These are phyloP conservation scores for Lachancea waltii DNA, from an alignment of 805 yeast genomes.

Conservation along the genomic window DNA sequence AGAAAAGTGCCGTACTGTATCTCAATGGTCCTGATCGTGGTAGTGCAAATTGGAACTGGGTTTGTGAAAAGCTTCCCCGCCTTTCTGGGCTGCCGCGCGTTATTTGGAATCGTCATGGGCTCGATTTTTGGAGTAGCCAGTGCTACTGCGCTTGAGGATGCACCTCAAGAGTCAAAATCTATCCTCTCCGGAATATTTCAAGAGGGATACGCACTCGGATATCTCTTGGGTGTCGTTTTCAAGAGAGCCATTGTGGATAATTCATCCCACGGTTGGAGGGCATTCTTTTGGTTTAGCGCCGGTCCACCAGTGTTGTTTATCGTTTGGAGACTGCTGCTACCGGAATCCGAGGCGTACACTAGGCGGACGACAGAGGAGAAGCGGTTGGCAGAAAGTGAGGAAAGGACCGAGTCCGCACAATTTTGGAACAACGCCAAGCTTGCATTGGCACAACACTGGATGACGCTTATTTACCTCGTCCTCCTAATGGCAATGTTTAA, in stretches of 20 bases:
- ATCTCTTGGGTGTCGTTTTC: slow-evolving; percentile 57
- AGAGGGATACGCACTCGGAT: slow-evolving; percentile 74
- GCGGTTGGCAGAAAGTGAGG: slow-evolving; percentile 23
- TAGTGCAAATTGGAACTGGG: slow-evolving; percentile 59
- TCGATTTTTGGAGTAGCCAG: slow-evolving; percentile 62
- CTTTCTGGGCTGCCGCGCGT: slow-evolving; percentile 54
- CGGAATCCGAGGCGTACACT: slow-evolving; percentile 48
- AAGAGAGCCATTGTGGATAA: slow-evolving; percentile 55
- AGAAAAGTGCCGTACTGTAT: slow-evolving; percentile 57
- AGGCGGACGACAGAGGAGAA: slow-evolving; percentile 34
- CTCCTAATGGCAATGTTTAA: slow-evolving; percentile 60
- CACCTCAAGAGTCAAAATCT: slow-evolving; percentile 54
- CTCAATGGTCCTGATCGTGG: slow-evolving; percentile 45
- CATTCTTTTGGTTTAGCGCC: slow-evolving; percentile 65
- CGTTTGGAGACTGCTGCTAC: slow-evolving; percentile 38
- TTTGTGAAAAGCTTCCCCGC: slow-evolving; percentile 53
- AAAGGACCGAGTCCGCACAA: slow-evolving; percentile 28
- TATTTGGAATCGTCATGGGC: slow-evolving; percentile 68
- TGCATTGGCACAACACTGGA: slow-evolving; percentile 48
- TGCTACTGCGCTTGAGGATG: slow-evolving; percentile 60
- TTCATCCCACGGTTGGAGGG: slow-evolving; percentile 52
- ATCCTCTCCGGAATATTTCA: slow-evolving; percentile 64
- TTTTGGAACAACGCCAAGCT: slow-evolving; percentile 30
- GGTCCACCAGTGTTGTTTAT: slow-evolving; percentile 43
- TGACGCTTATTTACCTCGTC: slow-evolving; percentile 49